Evolutionary conservation across 2,329 filamentous ascomycete genomes (phyloP).

Genomic region (Clarireedia hainanense): DNA sequence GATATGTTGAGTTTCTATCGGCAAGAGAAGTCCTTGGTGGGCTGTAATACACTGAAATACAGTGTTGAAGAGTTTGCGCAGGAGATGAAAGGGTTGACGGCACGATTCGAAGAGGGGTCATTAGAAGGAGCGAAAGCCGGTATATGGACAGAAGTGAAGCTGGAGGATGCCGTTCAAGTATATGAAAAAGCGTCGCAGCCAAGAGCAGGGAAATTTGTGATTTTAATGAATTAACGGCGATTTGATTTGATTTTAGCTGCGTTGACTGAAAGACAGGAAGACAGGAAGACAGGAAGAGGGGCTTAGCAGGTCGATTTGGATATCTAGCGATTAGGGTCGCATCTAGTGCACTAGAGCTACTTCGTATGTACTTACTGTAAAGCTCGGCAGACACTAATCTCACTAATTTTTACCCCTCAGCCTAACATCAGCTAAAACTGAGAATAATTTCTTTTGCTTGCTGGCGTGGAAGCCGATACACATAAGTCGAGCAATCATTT

Average conservation of each 20-base stretch:
- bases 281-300: no score
- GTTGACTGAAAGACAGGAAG: no score
- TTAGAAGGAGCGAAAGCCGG: slow-evolving; percentile 12
- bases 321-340: no score
- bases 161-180: slow-evolving; percentile 18
- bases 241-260: not conserved
- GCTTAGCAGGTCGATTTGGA: no score
- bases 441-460: no score
- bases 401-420: no score
- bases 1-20: slow-evolving; percentile 25
- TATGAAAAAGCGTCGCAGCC: slow-evolving; percentile 18
- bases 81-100: slow-evolving; percentile 41
- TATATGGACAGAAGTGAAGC: slow-evolving; percentile 15
- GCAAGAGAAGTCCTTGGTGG: slow-evolving; percentile 16
- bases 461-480: no score
- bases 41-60: slow-evolving; percentile 21
- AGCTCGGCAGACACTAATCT: no score
- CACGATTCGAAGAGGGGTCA: slow-evolving; percentile 14
- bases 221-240: slow-evolving; percentile 13
- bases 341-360: no score
- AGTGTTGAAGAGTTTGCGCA: slow-evolving; percentile 15
- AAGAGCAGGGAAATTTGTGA: slow-evolving; percentile 18
- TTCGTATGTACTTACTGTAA: no score
- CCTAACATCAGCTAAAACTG: no score
- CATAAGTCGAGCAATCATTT: no score